Evolutionary conservation across 1,284 basidiomycete genomes (phyloP).

Genomic region (Heterobasidion irregulare): DNA sequence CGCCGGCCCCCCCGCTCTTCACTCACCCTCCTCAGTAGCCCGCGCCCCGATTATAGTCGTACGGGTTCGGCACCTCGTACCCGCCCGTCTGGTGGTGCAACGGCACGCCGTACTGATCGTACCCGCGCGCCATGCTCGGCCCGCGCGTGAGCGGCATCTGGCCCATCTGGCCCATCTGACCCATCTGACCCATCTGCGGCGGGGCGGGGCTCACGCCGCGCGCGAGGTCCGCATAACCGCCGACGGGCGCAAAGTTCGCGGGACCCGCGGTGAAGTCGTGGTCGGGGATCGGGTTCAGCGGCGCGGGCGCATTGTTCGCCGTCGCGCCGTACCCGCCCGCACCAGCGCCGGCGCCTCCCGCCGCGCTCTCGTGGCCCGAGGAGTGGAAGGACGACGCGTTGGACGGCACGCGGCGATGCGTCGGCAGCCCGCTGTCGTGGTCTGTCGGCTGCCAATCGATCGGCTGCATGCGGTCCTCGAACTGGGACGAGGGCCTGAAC

Average conservation of each 20-base stretch:
- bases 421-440: conserved; percentile 34
- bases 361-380: conserved; percentile 32
- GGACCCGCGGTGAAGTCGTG: conserved; percentile 80
- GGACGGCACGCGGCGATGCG: conserved; percentile 45
- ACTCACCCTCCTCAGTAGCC: conserved; percentile 9
- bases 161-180: conserved; percentile 20
- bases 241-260: conserved; percentile 48
- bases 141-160: conserved; percentile 26
- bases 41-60: conserved; percentile 19
- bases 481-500: conserved; percentile 70
- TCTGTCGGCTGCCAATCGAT: conserved; percentile 72
- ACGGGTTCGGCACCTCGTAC: conserved; percentile 25
- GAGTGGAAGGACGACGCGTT: conserved; percentile 66
- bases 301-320: conserved; percentile 17
- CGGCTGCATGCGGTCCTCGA: conserved; percentile 77
- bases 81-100: conserved; percentile 49
- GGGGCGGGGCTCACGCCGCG: conserved; percentile 48
- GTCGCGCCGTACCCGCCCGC: conserved; percentile 18
- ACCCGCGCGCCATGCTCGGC: conserved; percentile 29
- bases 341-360: conserved; percentile 21
- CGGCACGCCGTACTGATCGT: conserved; percentile 47
- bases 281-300: conserved; percentile 43
- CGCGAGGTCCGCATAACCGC: conserved; percentile 73
- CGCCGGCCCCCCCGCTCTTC: neutral
- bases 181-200: conserved; percentile 48